Base-by-base conservation (phyloP, 441 rosid genomes). In the Eruca vesicaria region DNA sequence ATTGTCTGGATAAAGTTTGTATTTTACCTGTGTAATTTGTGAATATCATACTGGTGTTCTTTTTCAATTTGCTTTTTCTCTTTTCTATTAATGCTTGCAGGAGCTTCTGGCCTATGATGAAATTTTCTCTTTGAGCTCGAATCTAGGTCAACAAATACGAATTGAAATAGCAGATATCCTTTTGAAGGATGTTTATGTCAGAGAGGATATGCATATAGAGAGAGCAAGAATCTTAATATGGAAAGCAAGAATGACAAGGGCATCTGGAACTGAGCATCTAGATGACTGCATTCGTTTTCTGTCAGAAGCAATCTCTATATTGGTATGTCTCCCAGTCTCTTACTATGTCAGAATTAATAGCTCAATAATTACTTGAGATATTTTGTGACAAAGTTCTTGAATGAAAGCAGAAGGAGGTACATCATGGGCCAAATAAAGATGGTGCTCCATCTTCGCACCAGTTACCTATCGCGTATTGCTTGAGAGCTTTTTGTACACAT, bases 21-120 rank as follows among this genome's bases (percentile, higher is more conserved):
- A 53, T 38, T 62, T 59, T 15, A 21, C 60, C 26, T 32, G 38
- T 53, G 7, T 38, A 70, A 58, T 64, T 70, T 36, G 67, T 65
- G 63, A 33, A 12, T 23, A 5, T 35, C 52, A 66, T 38, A 41
- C 48, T 63, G 59, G 5, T 63, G 57, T 63, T 48, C 16, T 35
- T 65, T 31, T 41, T n/a, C n/a, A 63, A 23, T 15, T 63, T 55
- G 19, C 78, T 21, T 71, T 78, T 57, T 59, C 53, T 57, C 29
- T 60, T 36, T 9, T 43, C 53, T 77, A 60, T 38, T 20, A 73
- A 61, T 65, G 12, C 63, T 57, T 80, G 43, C 80, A 93, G 99
- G 98, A 89, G 85, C 89, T 93, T 79, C 77, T 81, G 80, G 90
- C 87, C 43, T 93, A 92, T 72, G 97, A 85, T 56, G 90, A 86